Evolutionary conservation across 352 stramenopile species (phyloP).

Genomic region (Phytopythium delawarense): DNA sequence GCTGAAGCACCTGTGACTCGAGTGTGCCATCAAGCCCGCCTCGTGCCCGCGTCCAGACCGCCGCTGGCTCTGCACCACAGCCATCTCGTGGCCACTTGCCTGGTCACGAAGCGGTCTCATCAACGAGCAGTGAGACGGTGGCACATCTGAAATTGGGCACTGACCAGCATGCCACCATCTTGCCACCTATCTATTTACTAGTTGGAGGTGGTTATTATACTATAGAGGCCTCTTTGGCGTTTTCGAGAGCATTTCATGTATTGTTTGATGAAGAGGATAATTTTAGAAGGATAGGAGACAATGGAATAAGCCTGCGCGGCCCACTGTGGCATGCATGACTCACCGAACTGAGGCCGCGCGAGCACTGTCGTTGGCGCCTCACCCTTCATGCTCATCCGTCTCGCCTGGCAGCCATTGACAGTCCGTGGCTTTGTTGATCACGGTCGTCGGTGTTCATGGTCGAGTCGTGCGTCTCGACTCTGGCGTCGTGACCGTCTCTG

Average conservation of each 20-base stretch:
- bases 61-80: neutral
- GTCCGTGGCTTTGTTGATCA: too few relatives aligned
- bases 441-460: neutral
- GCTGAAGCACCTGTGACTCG: neutral
- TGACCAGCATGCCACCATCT: slow-evolving; percentile 2
- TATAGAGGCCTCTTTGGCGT: neutral
- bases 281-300: neutral
- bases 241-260: too few relatives aligned
- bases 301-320: neutral
- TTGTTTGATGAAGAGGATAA: neutral
- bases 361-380: neutral
- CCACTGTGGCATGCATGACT: neutral
- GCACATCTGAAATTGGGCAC: neutral
- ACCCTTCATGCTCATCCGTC: neutral
- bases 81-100: neutral
- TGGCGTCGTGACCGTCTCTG: neutral
- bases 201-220: neutral
- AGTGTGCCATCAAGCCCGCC: too few relatives aligned
- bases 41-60: neutral
- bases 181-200: neutral
- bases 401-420: too few relatives aligned
- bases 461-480: neutral
- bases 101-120: too few relatives aligned
- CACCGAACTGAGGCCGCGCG: neutral
- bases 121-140: neutral